Conservation (phyloP, 2,329 filamentous ascomycete genomes). For the Alternaria infectoria region DNA sequence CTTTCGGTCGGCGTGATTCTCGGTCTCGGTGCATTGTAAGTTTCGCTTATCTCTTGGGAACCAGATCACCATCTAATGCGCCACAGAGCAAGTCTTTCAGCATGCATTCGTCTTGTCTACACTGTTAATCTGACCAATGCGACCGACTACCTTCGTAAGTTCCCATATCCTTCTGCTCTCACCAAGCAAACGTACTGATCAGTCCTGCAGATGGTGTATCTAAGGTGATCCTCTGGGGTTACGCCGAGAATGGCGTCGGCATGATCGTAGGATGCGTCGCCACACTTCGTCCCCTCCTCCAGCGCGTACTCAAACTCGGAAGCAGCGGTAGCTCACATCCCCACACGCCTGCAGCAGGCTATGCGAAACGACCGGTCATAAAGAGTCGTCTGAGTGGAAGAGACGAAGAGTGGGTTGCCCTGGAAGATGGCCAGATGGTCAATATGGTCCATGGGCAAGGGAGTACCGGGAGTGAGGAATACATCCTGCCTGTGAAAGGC, state of each 20-base stretch:
- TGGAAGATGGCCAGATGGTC: conserved; percentile 6
- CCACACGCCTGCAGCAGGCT: conserved; percentile 4
- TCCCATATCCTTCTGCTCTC: neutral
- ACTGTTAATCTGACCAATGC: conserved; percentile 9
- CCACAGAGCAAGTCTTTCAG: conserved; percentile 9
- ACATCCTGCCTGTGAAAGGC: conserved; percentile 3
- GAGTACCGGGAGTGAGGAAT: conserved; percentile 4
- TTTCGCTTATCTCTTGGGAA: conserved; percentile 5
- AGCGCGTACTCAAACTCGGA: conserved; percentile 11
- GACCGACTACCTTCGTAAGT: conserved; percentile 9
- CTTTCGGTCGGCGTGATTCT: conserved; percentile 14
- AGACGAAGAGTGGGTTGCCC: conserved; percentile 12
- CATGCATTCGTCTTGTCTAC: conserved; percentile 12
- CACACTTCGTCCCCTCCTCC: conserved; percentile 11
- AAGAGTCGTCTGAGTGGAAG: conserved; percentile 10
- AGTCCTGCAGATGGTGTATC: conserved; percentile 3
- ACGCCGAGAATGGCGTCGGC: conserved; percentile 10
- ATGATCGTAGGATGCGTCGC: conserved; percentile 13
- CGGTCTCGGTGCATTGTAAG: conserved; percentile 14
- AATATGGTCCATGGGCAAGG: conserved; percentile 8
- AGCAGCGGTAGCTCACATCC: conserved; percentile 4
- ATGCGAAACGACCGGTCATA: conserved; percentile 6
- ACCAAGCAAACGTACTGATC: neutral
- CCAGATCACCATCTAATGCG: conserved; percentile 1
- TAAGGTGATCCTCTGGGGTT: conserved; percentile 11